Conservation (phyloP, 2,329 filamentous ascomycete species). For the Sarocladium kiliense region DNA sequence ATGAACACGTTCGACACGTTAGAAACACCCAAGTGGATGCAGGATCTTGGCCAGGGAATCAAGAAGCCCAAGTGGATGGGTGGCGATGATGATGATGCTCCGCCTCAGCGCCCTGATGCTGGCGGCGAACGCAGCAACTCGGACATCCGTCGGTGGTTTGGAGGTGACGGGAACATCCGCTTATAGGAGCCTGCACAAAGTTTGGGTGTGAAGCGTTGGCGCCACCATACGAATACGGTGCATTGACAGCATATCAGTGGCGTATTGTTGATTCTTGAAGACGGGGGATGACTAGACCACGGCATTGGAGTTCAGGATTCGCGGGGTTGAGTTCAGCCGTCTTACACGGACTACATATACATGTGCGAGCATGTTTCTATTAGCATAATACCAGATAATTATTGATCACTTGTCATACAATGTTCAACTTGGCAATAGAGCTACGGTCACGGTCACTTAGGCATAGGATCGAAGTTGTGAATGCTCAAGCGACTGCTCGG, state of each 20-base stretch:
- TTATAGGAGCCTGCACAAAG: constrained; percentile 14
- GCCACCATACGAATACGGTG: not conserved
- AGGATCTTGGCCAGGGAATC: constrained; percentile 62
- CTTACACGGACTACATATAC: not conserved
- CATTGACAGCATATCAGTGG: not conserved
- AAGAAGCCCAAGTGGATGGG: constrained; percentile 81
- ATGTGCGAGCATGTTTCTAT: not conserved
- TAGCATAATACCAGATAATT: not conserved
- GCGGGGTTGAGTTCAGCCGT: too few species aligned
- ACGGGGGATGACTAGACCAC: not conserved
- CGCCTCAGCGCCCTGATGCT: constrained; percentile 25
- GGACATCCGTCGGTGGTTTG: constrained; percentile 56
- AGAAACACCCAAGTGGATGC: constrained; percentile 77
- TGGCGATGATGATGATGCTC: constrained; percentile 33
- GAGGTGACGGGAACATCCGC: constrained; percentile 35
- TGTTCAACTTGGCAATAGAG: too few species aligned
- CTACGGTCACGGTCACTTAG: not conserved
- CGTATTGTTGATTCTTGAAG: not conserved
- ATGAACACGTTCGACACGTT: constrained; percentile 87
- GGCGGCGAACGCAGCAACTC: constrained; percentile 24
- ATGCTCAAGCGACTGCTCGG: not conserved
- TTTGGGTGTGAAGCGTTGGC: not conserved
- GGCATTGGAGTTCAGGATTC: not conserved
- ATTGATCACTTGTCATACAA: too few species aligned
- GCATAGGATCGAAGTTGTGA: not conserved